A percentile compares a stretch with the other conserved stretches of the same genome.
Conservation (phyloP, 495 filamentous ascomycete genomes). For the Xylaria longipes region DNA sequence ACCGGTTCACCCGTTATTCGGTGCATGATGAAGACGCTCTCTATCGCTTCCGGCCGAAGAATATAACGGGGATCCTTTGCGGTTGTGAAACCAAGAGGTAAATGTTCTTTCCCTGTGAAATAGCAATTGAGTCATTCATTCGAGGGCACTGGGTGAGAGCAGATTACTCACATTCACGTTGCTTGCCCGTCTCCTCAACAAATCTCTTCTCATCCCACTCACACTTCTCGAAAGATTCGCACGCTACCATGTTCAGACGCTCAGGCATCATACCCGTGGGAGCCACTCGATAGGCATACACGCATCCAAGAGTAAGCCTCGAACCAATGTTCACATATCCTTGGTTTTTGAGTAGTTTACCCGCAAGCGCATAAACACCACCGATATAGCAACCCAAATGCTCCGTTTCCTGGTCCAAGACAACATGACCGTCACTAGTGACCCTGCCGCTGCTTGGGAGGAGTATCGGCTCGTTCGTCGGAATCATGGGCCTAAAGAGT, state of each 20-base stretch:
- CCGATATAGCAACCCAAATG: constrained; percentile 77
- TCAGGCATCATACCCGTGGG: constrained; percentile 90
- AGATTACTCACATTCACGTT: constrained; percentile 36
- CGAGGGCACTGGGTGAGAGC: background rate
- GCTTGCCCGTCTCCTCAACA: constrained; percentile 34
- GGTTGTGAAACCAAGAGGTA: constrained; percentile 46
- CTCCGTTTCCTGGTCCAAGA: constrained; percentile 46
- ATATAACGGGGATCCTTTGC: constrained; percentile 52
- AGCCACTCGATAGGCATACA: constrained; percentile 81
- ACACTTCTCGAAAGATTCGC: constrained; percentile 66
- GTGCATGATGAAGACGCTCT: constrained; percentile 75
- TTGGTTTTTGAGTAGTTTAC: constrained; percentile 71
- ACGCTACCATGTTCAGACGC: constrained; percentile 66
- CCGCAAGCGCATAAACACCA: constrained; percentile 81
- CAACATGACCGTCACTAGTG: constrained; percentile 34
- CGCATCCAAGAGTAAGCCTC: constrained; percentile 83
- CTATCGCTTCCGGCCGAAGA: constrained; percentile 67
- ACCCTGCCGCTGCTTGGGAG: constrained; percentile 60
- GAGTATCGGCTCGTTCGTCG: constrained; percentile 70
- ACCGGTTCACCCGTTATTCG: constrained; percentile 70
- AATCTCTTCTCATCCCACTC: constrained; percentile 73
- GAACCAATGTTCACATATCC: constrained; percentile 74
- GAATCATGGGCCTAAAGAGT: constrained; percentile 81
- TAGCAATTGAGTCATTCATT: background rate
- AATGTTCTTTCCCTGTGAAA: constrained; percentile 33